Evolutionary conservation across 1,284 basidiomycete species (phyloP).

Genomic region (Moesziomyces sp.): DNA sequence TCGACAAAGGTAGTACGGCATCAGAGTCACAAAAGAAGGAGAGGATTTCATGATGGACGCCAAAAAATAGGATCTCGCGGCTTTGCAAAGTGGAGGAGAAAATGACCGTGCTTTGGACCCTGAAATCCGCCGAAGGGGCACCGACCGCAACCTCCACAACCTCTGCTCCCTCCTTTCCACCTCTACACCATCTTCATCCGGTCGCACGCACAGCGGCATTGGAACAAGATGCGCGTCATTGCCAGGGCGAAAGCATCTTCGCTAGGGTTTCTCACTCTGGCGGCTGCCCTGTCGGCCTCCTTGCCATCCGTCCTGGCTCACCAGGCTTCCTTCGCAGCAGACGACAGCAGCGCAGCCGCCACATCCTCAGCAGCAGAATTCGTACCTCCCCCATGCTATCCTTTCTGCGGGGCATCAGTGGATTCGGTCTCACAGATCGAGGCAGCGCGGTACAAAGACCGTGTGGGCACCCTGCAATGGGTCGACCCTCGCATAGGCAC

Average conservation of each 20-base stretch:
- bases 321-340: constrained; percentile 16
- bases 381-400: constrained; percentile 18
- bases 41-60: too few species aligned
- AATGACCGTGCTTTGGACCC: too few species aligned
- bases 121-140: too few species aligned
- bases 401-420: constrained; percentile 12
- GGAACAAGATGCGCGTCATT: neutral
- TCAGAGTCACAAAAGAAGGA: too few species aligned
- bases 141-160: too few species aligned
- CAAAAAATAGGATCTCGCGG: too few species aligned
- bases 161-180: too few species aligned
- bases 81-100: too few species aligned
- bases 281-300: neutral
- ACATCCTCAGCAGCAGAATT: neutral
- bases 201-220: neutral
- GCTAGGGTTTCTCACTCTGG: neutral
- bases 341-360: neutral
- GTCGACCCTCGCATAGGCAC: constrained; percentile 54
- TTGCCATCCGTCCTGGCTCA: neutral
- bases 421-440: constrained; percentile 11
- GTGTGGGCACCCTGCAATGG: constrained; percentile 25
- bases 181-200: too few species aligned
- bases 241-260: too few species aligned
- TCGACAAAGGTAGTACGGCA: neutral
- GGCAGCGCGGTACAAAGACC: constrained; percentile 13